phyloP scores from a whole-genome alignment of 73 alveolate species.

The Urostyla sp. region DNA sequence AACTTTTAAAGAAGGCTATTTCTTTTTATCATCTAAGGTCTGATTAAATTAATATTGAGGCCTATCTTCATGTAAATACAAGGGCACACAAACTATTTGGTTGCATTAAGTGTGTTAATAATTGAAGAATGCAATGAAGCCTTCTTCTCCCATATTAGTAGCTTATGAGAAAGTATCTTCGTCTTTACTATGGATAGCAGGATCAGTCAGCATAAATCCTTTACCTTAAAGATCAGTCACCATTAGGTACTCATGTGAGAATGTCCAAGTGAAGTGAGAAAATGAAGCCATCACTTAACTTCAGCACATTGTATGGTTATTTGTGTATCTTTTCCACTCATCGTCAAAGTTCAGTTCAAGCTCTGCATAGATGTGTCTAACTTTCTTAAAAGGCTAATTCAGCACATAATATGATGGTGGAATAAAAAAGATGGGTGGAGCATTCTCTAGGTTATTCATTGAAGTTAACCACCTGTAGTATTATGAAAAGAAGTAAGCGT shows the following conservation, averaged over 20 bases:
- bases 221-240: background rate
- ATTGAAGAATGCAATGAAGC: background rate
- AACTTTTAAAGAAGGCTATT: background rate
- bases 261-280: background rate
- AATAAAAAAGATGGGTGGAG: background rate
- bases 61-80: background rate
- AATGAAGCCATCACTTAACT: background rate
- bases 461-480: background rate
- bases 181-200: background rate
- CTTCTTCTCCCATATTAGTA: background rate
- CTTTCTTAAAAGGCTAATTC: background rate
- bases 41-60: background rate
- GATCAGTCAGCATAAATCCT: background rate
- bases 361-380: background rate
- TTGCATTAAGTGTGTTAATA: background rate
- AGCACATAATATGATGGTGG: background rate
- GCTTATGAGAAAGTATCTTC: background rate
- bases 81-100: background rate
- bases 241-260: background rate
- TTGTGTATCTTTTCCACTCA: background rate
- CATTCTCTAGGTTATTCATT: background rate
- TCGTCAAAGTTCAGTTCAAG: background rate
- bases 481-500: background rate
- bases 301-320: background rate
- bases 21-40: background rate